Base-by-base conservation (phyloP, 169 alveolate species). In the Cystoisospora suis region DNA sequence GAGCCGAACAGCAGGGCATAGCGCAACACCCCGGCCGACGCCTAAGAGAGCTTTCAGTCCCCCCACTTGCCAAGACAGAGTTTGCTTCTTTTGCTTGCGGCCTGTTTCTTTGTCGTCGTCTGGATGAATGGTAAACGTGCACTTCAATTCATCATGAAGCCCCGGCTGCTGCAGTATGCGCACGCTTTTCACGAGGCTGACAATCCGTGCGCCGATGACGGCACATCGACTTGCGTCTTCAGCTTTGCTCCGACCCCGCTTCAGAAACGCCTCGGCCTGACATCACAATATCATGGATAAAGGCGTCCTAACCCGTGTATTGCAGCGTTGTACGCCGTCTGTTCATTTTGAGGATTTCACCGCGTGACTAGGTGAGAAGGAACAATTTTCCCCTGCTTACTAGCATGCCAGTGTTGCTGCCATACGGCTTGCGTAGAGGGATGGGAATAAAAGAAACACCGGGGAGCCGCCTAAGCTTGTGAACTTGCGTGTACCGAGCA, bases 101-200 rank as follows among this genome's bases (percentile, higher is more conserved):
- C 12, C 23, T 9, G 38, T 72, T 20, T 72, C 83, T 27, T 69
- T 47, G n/a, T 69, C 80, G 42, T n/a, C 77, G 5, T 36, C 42
- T 23, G 77, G 42, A 1, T n/a, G 42, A 44, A 65, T 44, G 5
- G 5, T 15, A 27, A 72, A 72, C 56, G 56, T 40, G 83, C 83
- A 72, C 23, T 29, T 34, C 83, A 72, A 46, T 4, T 72, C 56
- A 53, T 72, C 83, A 3, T 38, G 3, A 17, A 53, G 17, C 47
- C 53, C 83, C 4, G 56, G 83, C 83, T 72, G 83, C 83, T 72
- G 83, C 29, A 72, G 83, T 38, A 72, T 7, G 58, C 32, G 1
- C 56, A 72, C 83, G 29, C 56, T 34, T 38, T 72, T 34, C 56
- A 72, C 56, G 7, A 38, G 83, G 20, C 83, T 46, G 58, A 36